Percentiles rank a stretch among this genome's conserved stretches.
Evolutionary conservation across 2,329 filamentous ascomycete genomes (phyloP).

Genomic region (Cladosporium sphaerospermum): DNA sequence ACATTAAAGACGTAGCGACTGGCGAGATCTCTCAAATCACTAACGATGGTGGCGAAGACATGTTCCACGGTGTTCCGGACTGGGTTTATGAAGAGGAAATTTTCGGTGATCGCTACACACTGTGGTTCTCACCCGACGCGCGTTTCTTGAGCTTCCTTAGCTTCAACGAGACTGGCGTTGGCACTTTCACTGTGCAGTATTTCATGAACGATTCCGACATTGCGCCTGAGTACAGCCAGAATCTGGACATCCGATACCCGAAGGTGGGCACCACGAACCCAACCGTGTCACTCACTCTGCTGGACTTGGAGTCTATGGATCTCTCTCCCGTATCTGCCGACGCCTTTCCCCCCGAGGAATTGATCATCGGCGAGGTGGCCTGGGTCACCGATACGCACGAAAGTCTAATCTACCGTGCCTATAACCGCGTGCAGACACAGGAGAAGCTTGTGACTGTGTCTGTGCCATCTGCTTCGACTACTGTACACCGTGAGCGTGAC

Average conservation of each 20-base stretch:
- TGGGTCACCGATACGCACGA: slow-evolving; percentile 60
- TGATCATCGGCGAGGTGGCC: slow-evolving; percentile 61
- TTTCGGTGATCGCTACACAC: slow-evolving; percentile 44
- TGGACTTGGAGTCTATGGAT: slow-evolving; percentile 46
- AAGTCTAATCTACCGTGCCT: slow-evolving; percentile 59
- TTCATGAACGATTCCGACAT: slow-evolving; percentile 55
- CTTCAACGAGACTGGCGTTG: slow-evolving; percentile 61
- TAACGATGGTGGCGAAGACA: slow-evolving; percentile 52
- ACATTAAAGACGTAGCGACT: slow-evolving; percentile 44
- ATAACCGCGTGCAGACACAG: slow-evolving; percentile 61
- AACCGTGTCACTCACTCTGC: slow-evolving; percentile 54
- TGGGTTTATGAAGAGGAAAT: slow-evolving; percentile 60
- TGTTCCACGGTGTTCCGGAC: slow-evolving; percentile 60
- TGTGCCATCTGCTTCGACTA: slow-evolving; percentile 41
- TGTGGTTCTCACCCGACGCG: slow-evolving; percentile 55
- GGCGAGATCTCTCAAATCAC: slow-evolving; percentile 60
- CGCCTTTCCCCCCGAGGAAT: slow-evolving; percentile 53
- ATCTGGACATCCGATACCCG: slow-evolving; percentile 60
- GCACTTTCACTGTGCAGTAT: slow-evolving; percentile 60
- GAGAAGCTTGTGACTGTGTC: slow-evolving; percentile 59
- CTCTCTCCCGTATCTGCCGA: slow-evolving; percentile 46
- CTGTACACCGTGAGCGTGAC: slow-evolving; percentile 50
- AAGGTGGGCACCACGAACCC: slow-evolving; percentile 65
- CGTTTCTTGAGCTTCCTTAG: slow-evolving; percentile 50
- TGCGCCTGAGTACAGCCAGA: slow-evolving; percentile 55